Evolutionary conservation across 257 asterid species (phyloP).

Genomic region (Solanum virginianum): DNA sequence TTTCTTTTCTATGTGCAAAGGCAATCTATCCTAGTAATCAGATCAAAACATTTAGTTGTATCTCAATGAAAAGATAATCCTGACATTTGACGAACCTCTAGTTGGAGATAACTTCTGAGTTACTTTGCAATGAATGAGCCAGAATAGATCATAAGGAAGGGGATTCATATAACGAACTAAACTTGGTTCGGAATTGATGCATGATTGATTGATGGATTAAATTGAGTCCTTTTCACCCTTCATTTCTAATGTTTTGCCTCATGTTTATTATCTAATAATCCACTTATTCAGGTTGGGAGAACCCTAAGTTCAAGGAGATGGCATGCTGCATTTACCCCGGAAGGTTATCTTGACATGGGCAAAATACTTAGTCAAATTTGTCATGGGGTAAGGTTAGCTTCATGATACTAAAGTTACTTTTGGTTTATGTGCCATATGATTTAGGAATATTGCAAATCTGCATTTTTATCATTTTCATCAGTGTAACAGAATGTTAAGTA

Average conservation of each 20-base stretch:
- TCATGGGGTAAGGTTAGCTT: conserved; percentile 56
- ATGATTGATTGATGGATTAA: neutral
- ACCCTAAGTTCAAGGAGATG: conserved; percentile 83
- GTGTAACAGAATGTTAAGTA: neutral
- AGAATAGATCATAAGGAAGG: neutral
- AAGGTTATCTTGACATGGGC: conserved; percentile 78
- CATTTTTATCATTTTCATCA: neutral
- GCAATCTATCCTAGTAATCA: neutral
- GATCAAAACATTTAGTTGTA: neutral
- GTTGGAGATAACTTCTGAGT: neutral
- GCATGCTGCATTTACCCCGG: conserved; percentile 72
- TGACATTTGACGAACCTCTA: neutral
- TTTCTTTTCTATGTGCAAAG: neutral
- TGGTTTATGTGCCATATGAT: neutral
- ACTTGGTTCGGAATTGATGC: neutral
- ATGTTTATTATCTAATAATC: neutral
- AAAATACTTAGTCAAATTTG: conserved; percentile 68
- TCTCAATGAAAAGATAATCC: neutral
- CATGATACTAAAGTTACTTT: neutral
- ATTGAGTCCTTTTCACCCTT: neutral
- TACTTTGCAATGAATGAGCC: neutral
- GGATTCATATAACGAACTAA: neutral
- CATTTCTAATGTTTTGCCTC: neutral
- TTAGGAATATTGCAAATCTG: neutral
- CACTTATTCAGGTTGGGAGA: conserved; percentile 57